Base-by-base conservation (phyloP, 805 yeast genomes). In the Wickerhamomyces kurtzmanii region DNA sequence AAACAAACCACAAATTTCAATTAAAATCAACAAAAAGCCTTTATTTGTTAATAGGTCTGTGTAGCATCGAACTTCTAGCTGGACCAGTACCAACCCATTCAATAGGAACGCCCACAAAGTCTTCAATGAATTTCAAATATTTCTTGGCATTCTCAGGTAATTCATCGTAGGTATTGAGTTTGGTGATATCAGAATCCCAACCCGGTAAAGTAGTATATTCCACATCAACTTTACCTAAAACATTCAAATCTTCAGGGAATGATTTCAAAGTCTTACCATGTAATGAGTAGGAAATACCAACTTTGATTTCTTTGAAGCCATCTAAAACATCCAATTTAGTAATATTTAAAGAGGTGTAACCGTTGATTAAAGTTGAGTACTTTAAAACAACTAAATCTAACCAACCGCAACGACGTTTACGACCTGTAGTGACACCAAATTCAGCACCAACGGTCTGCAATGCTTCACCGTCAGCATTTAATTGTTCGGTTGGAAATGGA, bases 351-450 rank as follows among this genome's bases (percentile, higher is more conserved):
- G 81, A 70, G 26, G 98, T 91, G 71, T 89, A 91, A 31, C 98
- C 98, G 52, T 91, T 91, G 56, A 91, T 84, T 52, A 77, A 58
- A 32, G 86, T 75, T 21, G 96, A 85, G 62, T 91, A 89, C 56
- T 81, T 83, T 57, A 91, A 65, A 16, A 91, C 96, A 15, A 91
- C 97, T 45, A 91, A 66, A 59, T 91, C 98, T 51, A 91, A 75
- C 98, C 98, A 91, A 32, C 98, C 98, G 58, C 98, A 91, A 62
- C 98, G 78, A 68, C 98, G 82, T 71, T 87, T 86, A 65, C 98
- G 79, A 42, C 98, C 98, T 20, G 98, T 91, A 39, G 98, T 91
- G 43, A 91, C 98, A 59, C 98, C 98, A 48, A 53, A 83, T 61
- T 91, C 98, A 33, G 87, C 94, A 48, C 98, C 98, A 38, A 91